Evolutionary conservation across 2,329 filamentous ascomycete species (phyloP).

Genomic region (Trichoderma sp.): DNA sequence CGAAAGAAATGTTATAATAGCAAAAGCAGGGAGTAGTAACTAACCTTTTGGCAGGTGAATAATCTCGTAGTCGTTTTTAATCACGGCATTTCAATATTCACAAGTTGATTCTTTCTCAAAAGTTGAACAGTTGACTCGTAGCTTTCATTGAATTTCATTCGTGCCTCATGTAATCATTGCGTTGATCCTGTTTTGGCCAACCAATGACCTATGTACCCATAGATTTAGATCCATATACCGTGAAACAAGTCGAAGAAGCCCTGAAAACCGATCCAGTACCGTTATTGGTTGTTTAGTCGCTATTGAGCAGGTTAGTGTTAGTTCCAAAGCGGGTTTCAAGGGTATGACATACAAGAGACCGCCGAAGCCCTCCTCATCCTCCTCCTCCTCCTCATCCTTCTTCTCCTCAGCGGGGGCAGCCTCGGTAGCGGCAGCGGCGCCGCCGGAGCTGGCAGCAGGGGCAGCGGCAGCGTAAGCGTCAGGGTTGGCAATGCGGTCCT

Average conservation of each 20-base stretch:
- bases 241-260: constrained; percentile 49
- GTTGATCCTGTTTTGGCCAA: constrained; percentile 47
- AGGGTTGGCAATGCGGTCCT: constrained; percentile 99
- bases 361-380: constrained; percentile 73
- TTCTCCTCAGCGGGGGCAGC: constrained; percentile 62
- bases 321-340: neutral
- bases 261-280: constrained; percentile 48
- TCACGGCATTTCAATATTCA: constrained; percentile 24
- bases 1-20: constrained; percentile 36
- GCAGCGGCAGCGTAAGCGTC: constrained; percentile 89
- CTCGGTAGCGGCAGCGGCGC: constrained; percentile 55
- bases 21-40: constrained; percentile 39
- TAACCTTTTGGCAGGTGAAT: constrained; percentile 47
- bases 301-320: constrained; percentile 48
- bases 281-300: constrained; percentile 55
- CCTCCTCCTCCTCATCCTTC: constrained; percentile 70
- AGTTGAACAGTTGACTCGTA: constrained; percentile 31
- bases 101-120: neutral
- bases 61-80: neutral
- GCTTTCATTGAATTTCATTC: constrained; percentile 37
- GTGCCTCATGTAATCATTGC: constrained; percentile 42
- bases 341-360: constrained; percentile 68
- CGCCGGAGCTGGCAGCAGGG: constrained; percentile 67
- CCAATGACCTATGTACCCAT: constrained; percentile 54
- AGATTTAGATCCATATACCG: constrained; percentile 47